Evolutionary conservation across 345 rosid species (phyloP).

Genomic region (Pugionium dolabratum): DNA sequence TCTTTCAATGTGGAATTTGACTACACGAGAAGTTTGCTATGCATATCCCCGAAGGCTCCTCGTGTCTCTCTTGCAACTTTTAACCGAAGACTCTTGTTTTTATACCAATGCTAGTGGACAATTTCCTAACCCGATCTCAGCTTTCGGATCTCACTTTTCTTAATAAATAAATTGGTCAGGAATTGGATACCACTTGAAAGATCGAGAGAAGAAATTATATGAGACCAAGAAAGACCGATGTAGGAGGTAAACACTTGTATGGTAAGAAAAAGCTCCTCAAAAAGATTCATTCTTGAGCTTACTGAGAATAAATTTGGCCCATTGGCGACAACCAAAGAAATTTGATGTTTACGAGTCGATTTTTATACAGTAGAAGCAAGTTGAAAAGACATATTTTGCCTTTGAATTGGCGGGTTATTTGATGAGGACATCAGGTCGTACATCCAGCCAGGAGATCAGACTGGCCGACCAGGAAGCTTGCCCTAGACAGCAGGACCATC

Average conservation of each 20-base stretch:
- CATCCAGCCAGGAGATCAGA: no score
- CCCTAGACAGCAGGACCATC: no score
- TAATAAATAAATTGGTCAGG: constrained; percentile 99
- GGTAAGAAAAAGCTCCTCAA: constrained; percentile 73
- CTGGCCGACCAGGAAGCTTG: no score
- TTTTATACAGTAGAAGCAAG: constrained; percentile 32
- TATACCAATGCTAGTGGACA: constrained; percentile 83
- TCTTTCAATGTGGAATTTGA: constrained; percentile 97
- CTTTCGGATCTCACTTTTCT: constrained; percentile 88
- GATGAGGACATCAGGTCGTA: no score
- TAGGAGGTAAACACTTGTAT: constrained; percentile 79
- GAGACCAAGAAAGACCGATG: constrained; percentile 79
- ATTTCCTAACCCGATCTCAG: constrained; percentile 83
- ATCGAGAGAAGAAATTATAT: constrained; percentile 79
- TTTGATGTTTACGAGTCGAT: constrained; percentile 47
- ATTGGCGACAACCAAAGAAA: constrained; percentile 90
- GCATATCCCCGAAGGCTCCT: constrained; percentile 97
- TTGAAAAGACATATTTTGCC: constrained; percentile 22
- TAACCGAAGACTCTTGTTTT: constrained; percentile 95
- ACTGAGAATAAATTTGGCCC: constrained; percentile 68
- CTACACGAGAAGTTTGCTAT: constrained; percentile 89
- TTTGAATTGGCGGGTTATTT: constrained; percentile 37
- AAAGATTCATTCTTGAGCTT: constrained; percentile 64
- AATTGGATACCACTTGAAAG: constrained; percentile 83
- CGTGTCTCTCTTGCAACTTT: constrained; percentile 81